phyloP scores from a whole-genome alignment of 306 rosid species.

The Castanopsis chinensis region DNA sequence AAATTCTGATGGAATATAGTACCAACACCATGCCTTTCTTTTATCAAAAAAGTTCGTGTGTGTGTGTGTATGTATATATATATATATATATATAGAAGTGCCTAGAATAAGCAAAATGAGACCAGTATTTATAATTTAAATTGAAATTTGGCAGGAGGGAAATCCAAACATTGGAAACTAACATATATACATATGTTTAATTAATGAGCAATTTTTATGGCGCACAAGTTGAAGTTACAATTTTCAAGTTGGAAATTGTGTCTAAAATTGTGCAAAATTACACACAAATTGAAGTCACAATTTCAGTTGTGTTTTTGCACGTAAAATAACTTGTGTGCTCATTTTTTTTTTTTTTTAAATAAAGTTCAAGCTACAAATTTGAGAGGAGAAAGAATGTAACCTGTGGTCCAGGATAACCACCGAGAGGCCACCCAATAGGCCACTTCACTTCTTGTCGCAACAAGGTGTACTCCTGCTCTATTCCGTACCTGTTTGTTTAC shows the following conservation, averaged over 20 bases:
- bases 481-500: constrained; percentile 49
- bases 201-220: too few relatives aligned
- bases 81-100: too few relatives aligned
- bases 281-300: too few relatives aligned
- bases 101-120: background rate
- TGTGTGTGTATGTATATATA: too few relatives aligned
- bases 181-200: background rate
- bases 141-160: background rate
- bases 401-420: constrained; percentile 67
- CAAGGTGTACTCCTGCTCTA: constrained; percentile 66
- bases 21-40: background rate
- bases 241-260: too few relatives aligned
- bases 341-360: too few relatives aligned
- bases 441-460: constrained; percentile 52
- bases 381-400: constrained; percentile 2
- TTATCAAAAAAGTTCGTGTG: background rate
- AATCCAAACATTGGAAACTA: constrained; percentile 5
- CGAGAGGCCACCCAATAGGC: constrained; percentile 75
- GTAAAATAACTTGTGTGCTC: too few relatives aligned
- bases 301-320: too few relatives aligned
- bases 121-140: background rate
- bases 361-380: background rate
- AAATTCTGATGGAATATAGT: background rate
- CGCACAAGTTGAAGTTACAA: background rate
- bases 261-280: too few relatives aligned